Evolutionary conservation across 202 grass and related monocot species (phyloP), one percentile per base, ranked within the genome.

Genomic region (Musa balbisiana): DNA sequence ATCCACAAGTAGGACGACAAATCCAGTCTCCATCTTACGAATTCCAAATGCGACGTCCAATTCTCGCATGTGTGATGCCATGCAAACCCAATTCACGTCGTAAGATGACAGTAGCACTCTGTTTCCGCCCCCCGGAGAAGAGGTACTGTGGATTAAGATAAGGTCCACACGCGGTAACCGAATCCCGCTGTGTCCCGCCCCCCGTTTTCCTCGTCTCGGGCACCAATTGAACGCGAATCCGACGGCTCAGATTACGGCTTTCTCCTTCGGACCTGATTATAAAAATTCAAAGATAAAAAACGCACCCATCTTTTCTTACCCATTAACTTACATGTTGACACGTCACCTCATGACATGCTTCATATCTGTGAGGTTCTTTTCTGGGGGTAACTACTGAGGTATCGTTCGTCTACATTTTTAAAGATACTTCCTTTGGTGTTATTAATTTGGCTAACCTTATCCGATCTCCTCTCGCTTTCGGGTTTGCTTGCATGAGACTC

Each of bases 231-330:
- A 9, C 54, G 2, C 2, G 25, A 74, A 82, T 72, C 22, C 81
- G 10, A 63, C 81, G 74, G 81, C 55, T 33, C 1, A 11, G 67
- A 72, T 77, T 19, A 53, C 70, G 64, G 2, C 52, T 51, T 53
- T 26, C 6, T 10, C 3, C 19, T 51, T 6, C 16, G 11, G 62
- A 64, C 62, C 33, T 9, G 0, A 19, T 10, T 71, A 84, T 71
- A 53, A 3, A 1, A n/a, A 8, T 1, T 64, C 63, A 26, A 74
- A 72, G 6, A 17, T 64, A 24, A 11, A 6, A 43, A 43, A 43
- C 33, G 1, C 73, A 68, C 27, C 20, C 63, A 8, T 16, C 15
- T 20, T 0, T 0, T 0, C 1, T 6, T 2, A 52, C 25, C 10
- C 5, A 11, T 0, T 5, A 8, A 0, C 2, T 12, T 51, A 20